Base-by-base conservation (phyloP, 345 rosid species). In the Euclidium syriacum region DNA sequence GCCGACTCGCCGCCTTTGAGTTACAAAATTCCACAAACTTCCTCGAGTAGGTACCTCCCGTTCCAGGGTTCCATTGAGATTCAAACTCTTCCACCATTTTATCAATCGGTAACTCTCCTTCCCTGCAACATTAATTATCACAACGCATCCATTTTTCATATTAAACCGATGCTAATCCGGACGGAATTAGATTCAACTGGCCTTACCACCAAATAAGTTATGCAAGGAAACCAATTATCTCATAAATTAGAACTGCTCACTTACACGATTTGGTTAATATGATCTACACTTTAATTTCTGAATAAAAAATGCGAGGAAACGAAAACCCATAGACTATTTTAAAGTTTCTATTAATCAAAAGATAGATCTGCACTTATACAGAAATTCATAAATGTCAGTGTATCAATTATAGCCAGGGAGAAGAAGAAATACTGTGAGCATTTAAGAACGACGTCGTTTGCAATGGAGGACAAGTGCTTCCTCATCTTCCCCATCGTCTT, bases 381-480 rank as follows among this genome's bases (percentile, higher is more conserved):
- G 34, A 34, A 6, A 5, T 17, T 4, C 2, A 2, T 9, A 27
- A 6, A 27, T n/a, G n/a, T n/a, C n/a, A n/a, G n/a, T n/a, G n/a
- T n/a, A n/a, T n/a, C n/a, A n/a, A n/a, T n/a, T n/a, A n/a, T 11
- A 6, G 40, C 2, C 1, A 34, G 15, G 41, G n/a, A 36, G 2
- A n/a, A 43, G 27, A 26, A 14, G 7, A 20, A 17, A 52, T 84
- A 94, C 97, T 50, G 65, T 44, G 97, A 85, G 69, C 86, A 90
- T 73, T 60, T 70, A 18, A 57, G 74, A 41, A 90, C 79, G 59
- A 90, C 80, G 72, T 76, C 81, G 68, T 73, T 80, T 11, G 97
- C 96, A 67, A 81, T 61, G 90, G 95, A 75, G 73, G 97, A 94
- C 12, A 83, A 77, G 57, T 81, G 88, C 85, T 90, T 87, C 85